Evolutionary conservation across 495 filamentous ascomycete genomes (phyloP).

Genomic region (Lasiosphaeria ovina): DNA sequence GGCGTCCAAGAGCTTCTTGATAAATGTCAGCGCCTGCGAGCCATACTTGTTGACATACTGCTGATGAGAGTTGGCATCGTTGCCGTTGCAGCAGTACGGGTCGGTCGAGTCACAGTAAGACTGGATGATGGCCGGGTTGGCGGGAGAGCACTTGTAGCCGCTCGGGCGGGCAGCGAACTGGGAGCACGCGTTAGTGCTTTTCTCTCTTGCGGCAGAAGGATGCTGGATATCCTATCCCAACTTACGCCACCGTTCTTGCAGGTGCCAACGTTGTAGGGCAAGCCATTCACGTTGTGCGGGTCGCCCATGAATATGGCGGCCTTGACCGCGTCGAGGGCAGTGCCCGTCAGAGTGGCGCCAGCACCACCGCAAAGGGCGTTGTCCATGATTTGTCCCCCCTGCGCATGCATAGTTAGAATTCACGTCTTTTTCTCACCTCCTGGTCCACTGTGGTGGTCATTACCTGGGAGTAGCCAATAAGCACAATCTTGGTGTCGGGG

Average conservation of each 20-base stretch:
- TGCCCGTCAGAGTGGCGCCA: slow-evolving; percentile 49
- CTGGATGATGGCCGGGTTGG: slow-evolving; percentile 49
- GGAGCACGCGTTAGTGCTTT: slow-evolving; percentile 39
- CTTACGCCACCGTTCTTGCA: slow-evolving; percentile 56
- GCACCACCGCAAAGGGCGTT: slow-evolving; percentile 60
- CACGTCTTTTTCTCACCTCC: background rate
- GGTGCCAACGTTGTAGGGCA: slow-evolving; percentile 61
- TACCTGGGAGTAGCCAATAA: slow-evolving; percentile 63
- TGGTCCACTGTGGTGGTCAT: background rate
- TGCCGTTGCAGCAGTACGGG: slow-evolving; percentile 67
- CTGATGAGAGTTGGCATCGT: slow-evolving; percentile 56
- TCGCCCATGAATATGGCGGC: slow-evolving; percentile 64
- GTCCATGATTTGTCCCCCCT: slow-evolving; percentile 65
- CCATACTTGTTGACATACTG: slow-evolving; percentile 56
- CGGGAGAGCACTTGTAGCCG: slow-evolving; percentile 56
- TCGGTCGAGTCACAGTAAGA: slow-evolving; percentile 64
- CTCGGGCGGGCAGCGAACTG: slow-evolving; percentile 57
- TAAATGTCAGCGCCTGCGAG: slow-evolving; percentile 34
- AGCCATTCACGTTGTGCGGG: slow-evolving; percentile 51
- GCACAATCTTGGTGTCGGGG: slow-evolving; percentile 55
- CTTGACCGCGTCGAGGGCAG: slow-evolving; percentile 44
- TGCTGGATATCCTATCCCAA: slow-evolving; percentile 3
- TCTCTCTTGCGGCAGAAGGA: background rate
- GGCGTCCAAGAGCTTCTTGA: slow-evolving; percentile 30
- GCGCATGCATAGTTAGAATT: background rate